Conservation (phyloP, 306 rosid genomes). For the Leucaena leucocephala region DNA sequence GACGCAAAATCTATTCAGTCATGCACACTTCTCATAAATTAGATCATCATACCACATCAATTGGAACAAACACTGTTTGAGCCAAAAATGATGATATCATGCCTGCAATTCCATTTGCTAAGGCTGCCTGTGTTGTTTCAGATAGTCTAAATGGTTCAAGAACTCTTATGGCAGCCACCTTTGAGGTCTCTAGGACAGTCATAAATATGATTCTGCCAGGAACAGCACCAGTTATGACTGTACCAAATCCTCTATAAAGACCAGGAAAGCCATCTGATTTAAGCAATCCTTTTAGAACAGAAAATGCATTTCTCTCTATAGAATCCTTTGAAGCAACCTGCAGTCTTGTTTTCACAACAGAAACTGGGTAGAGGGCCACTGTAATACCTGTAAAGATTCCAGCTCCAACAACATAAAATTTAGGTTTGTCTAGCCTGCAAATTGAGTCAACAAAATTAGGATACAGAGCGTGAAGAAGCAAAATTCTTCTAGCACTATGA, state of each 20-base stretch:
- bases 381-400: conserved; percentile 93
- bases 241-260: conserved; percentile 88
- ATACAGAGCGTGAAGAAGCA: conserved; percentile 17
- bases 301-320: conserved; percentile 70
- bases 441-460: conserved; percentile 38
- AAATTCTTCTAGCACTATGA: conserved; percentile 12
- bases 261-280: conserved; percentile 89
- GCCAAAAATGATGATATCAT: conserved; percentile 84
- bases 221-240: conserved; percentile 83
- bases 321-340: conserved; percentile 82
- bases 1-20: not conserved
- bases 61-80: conserved; percentile 94
- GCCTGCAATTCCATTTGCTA: conserved; percentile 95
- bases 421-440: conserved; percentile 93
- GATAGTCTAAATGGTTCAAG: conserved; percentile 74
- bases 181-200: conserved; percentile 79
- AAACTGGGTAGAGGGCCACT: conserved; percentile 87
- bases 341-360: conserved; percentile 91
- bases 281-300: conserved; percentile 74
- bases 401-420: conserved; percentile 90
- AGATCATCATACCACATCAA: conserved; percentile 81
- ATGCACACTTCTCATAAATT: conserved; percentile 26
- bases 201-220: conserved; percentile 85
- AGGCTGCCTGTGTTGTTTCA: conserved; percentile 82
- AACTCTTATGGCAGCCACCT: conserved; percentile 67